Evolutionary conservation across 768 basidiomycete genomes (phyloP), one percentile per base, ranked within the genome.

Genomic region (Naganishia vaughanmartiniae): DNA sequence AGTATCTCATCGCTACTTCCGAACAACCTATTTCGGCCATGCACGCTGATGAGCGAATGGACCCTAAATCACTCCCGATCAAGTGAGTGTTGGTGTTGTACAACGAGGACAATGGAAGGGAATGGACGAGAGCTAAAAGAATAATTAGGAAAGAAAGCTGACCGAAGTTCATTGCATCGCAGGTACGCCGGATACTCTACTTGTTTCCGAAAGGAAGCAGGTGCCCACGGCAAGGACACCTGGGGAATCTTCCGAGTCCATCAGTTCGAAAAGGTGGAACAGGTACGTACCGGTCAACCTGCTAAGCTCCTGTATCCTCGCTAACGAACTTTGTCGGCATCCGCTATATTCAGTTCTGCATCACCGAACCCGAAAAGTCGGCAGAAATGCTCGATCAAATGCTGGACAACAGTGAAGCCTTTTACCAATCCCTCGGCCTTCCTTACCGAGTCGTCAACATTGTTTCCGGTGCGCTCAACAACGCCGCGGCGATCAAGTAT

Each of bases 221-320:
- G 96, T 39, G 90, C 93, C 2, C 93, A 93, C 10, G 96, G 96
- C 4, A 89, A 93, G 67, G 96, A 99, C 76, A 97, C 95, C 86
- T 97, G 96, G 93, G 96, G 96, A 69, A 97, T 98, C 82, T 99
- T 99, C 88, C 91, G 96, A 28, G 95, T 99, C 67, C 96, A 99
- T 80, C 96, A 99, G 82, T 99, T 99, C 74, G 96, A 99, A 83
- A 99, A 99, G 84, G 87, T 99, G 65, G 96, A 99, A 80, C 85
- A 85, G 81, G 84, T 84, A 54, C 12, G 48, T 24, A 24, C 4
- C 12, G 4, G 4, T 51, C 48, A 26, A n/a, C 6, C 24, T n/a
- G 48, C n/a, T n/a, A 24, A 63, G 82, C 68, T 0, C 5, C 28
- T 0, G 10, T 54, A 34, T 6, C 65, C 39, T 57, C 17, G n/a